A percentile compares a stretch with the other conserved stretches of the same genome.
Evolutionary conservation across 768 basidiomycete genomes (phyloP).

Genomic region (Mycena venus): DNA sequence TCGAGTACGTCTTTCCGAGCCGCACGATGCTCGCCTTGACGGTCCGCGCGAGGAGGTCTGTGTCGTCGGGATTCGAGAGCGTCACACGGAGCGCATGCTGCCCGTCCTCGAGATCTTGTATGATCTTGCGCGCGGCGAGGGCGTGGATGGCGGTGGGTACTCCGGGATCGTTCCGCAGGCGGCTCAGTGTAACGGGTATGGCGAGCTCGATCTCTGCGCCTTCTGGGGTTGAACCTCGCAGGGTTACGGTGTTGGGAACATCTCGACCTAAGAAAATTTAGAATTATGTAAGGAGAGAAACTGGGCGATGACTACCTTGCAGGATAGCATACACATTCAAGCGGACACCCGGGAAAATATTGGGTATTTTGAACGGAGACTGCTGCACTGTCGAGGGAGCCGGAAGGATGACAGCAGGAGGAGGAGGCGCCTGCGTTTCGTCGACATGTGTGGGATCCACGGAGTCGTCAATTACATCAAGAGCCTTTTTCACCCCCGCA

Average conservation of each 20-base stretch:
- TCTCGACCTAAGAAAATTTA: neutral
- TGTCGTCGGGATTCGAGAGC: conserved; percentile 20
- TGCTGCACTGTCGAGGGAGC: conserved; percentile 27
- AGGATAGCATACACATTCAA: conserved; percentile 26
- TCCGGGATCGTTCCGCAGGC: conserved; percentile 21
- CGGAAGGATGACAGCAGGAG: conserved; percentile 14
- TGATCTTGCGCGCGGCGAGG: conserved; percentile 33
- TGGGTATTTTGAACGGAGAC: conserved; percentile 25
- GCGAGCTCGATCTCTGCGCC: conserved; percentile 33
- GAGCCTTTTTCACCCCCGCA: neutral
- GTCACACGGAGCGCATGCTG: conserved; percentile 9
- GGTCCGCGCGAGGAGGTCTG: conserved; percentile 11
- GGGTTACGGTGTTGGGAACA: conserved; percentile 27
- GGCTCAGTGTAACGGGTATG: conserved; percentile 24
- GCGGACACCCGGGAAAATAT: conserved; percentile 25
- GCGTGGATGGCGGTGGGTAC: conserved; percentile 31
- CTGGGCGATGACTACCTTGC: conserved; percentile 22
- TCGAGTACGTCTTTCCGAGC: conserved; percentile 31
- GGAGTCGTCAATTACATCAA: conserved; percentile 28
- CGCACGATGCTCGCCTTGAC: conserved; percentile 32
- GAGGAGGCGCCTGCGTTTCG: conserved; percentile 6
- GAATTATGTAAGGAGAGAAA: neutral
- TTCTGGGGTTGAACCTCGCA: conserved; percentile 28
- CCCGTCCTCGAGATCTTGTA: conserved; percentile 35
- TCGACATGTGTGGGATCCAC: conserved; percentile 5